Conservation (phyloP, 23 red algal species). For the Porphyridium purpureum region DNA sequence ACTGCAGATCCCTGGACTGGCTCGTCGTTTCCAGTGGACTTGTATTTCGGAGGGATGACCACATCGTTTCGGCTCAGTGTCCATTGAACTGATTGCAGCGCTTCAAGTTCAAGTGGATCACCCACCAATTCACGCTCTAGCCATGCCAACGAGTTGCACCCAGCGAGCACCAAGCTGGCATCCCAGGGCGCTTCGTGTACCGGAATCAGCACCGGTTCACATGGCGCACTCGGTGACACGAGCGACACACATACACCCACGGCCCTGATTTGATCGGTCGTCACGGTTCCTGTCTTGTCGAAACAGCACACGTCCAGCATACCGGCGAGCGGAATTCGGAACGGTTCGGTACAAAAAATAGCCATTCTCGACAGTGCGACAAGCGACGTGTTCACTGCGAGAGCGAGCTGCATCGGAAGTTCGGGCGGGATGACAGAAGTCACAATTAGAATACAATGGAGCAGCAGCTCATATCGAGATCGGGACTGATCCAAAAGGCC, state of each 20-base stretch:
- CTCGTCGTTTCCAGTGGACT: too few species aligned
- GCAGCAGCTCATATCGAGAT: conserved; percentile 65
- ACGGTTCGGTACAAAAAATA: conserved; percentile 98
- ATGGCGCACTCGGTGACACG: too few species aligned
- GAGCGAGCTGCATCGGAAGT: conserved; percentile 84
- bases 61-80: conserved; percentile 19
- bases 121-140: conserved; percentile 63
- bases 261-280: conserved; percentile 62
- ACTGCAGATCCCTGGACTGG: too few species aligned
- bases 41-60: conserved; percentile 3
- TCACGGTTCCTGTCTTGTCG: conserved; percentile 97
- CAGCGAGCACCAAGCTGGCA: conserved; percentile 54
- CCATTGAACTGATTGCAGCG: conserved; percentile 61
- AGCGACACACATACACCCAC: too few species aligned
- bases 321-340: conserved; percentile 87
- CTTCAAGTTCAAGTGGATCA: conserved; percentile 75
- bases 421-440: conserved; percentile 94
- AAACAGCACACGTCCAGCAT: conserved; percentile 94
- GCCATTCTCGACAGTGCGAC: conserved; percentile 45
- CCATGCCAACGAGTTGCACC: conserved; percentile 74
- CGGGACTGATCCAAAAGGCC: conserved; percentile 37
- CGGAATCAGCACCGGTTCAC: conserved; percentile 24
- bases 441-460: conserved; percentile 89
- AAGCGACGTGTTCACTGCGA: conserved; percentile 82
- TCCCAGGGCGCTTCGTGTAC: conserved; percentile 25